phyloP scores from a whole-genome alignment of 495 filamentous ascomycete species.

The Glutinoglossum americanum region DNA sequence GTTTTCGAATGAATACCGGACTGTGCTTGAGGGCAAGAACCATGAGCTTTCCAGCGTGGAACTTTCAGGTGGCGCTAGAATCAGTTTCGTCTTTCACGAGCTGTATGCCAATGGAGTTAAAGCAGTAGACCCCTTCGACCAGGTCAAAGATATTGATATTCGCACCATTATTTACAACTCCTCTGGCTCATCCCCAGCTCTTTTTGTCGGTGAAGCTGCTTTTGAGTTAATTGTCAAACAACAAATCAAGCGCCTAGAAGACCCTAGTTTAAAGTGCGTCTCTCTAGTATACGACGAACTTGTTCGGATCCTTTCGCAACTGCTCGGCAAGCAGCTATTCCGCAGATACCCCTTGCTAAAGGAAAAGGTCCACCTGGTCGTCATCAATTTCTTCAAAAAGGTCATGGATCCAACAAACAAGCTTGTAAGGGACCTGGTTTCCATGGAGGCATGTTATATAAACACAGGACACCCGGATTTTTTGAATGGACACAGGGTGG shows the following conservation, averaged over 20 bases:
- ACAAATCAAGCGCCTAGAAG: conserved; percentile 90
- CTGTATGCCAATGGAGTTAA: conserved; percentile 96
- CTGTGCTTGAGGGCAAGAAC: conserved; percentile 89
- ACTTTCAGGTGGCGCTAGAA: conserved; percentile 89
- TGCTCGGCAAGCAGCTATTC: conserved; percentile 76
- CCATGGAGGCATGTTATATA: conserved; percentile 93
- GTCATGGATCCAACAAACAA: conserved; percentile 95
- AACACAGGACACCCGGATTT: conserved; percentile 99
- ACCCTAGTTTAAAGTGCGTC: conserved; percentile 91
- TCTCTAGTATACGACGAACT: conserved; percentile 95
- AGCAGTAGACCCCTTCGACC: conserved; percentile 92
- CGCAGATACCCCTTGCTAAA: conserved; percentile 80
- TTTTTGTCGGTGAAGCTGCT: conserved; percentile 93
- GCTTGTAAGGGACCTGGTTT: conserved; percentile 76
- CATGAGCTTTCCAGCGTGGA: conserved; percentile 85
- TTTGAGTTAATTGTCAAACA: conserved; percentile 98
- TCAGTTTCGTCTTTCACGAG: conserved; percentile 99
- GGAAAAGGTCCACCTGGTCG: conserved; percentile 92
- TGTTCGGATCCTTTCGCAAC: conserved; percentile 79
- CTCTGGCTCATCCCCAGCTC: conserved; percentile 84
- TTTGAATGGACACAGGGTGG: conserved; percentile 74
- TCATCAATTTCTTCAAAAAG: conserved; percentile 93
- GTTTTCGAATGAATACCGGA: conserved; percentile 92
- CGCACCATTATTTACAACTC: conserved; percentile 95
- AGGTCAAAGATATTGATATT: conserved; percentile 95